Conservation (phyloP, 2,329 filamentous ascomycete genomes). For the Trichoderma sp. region DNA sequence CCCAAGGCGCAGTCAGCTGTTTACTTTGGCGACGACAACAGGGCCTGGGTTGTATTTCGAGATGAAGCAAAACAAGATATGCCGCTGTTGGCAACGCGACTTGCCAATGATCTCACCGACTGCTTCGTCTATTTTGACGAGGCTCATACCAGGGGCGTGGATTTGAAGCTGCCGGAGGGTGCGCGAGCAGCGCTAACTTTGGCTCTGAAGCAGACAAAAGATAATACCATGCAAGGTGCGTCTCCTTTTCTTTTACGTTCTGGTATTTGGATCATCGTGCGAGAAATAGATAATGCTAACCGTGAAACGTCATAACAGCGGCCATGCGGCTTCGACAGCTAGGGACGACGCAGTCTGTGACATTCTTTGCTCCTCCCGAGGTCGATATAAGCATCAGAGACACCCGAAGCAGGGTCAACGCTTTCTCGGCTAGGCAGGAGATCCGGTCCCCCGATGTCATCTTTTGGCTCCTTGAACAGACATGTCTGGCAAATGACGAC, state of each 20-base stretch:
- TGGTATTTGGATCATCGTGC: not conserved
- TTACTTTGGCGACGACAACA: conserved; percentile 51
- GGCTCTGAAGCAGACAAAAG: conserved; percentile 60
- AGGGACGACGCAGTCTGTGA: conserved; percentile 55
- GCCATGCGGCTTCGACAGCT: conserved; percentile 68
- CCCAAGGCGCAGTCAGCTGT: conserved; percentile 51
- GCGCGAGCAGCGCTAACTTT: conserved; percentile 59
- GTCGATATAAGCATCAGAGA: conserved; percentile 63
- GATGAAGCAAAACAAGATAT: conserved; percentile 44
- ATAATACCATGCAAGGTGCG: conserved; percentile 61
- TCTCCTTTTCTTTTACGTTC: too few species aligned
- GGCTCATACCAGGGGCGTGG: conserved; percentile 60
- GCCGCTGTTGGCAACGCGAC: conserved; percentile 57
- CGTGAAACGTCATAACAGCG: conserved; percentile 43
- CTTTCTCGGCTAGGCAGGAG: not conserved
- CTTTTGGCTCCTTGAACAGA: conserved; percentile 65
- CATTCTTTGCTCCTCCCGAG: conserved; percentile 60
- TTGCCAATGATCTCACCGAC: conserved; percentile 52
- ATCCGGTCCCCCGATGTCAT: conserved; percentile 39
- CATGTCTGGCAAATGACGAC: conserved; percentile 61
- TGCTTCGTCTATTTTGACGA: conserved; percentile 58
- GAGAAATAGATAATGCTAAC: not conserved
- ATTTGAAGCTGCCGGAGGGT: conserved; percentile 55
- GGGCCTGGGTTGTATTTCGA: conserved; percentile 33
- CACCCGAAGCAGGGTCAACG: conserved; percentile 28